A percentile compares a stretch with the other conserved stretches of the same genome.
Conservation (phyloP, 192 early-diverging fungal species). For the Coemansia sp. region DNA sequence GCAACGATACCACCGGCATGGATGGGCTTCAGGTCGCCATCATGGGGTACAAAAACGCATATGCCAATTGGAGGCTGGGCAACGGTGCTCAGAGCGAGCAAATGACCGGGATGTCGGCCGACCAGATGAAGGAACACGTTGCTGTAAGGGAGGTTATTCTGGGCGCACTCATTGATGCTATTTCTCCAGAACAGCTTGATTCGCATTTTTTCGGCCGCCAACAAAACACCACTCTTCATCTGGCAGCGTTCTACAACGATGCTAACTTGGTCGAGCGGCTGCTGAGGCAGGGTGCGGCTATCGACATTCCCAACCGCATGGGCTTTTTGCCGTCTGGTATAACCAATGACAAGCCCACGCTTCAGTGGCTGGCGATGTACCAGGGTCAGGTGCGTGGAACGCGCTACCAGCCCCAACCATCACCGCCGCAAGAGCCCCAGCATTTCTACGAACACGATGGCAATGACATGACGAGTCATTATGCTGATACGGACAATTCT, state of each 20-base stretch:
- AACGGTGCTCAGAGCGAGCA: slow-evolving; percentile 47
- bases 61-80: slow-evolving; percentile 54
- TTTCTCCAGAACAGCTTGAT: slow-evolving; percentile 53
- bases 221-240: slow-evolving; percentile 54
- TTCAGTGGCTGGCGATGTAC: slow-evolving; percentile 53
- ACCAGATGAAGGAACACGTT: slow-evolving; percentile 52
- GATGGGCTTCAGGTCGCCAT: slow-evolving; percentile 58
- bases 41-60: slow-evolving; percentile 57
- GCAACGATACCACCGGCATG: slow-evolving; percentile 57
- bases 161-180: slow-evolving; percentile 53
- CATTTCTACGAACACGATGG: slow-evolving; percentile 13
- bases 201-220: slow-evolving; percentile 54
- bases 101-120: slow-evolving; percentile 46
- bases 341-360: slow-evolving; percentile 52
- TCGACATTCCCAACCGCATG: slow-evolving; percentile 54
- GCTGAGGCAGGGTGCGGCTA: slow-evolving; percentile 51
- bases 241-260: slow-evolving; percentile 57
- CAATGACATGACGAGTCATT: slow-evolving; percentile 6
- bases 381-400: slow-evolving; percentile 47
- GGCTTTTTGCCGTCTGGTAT: slow-evolving; percentile 47
- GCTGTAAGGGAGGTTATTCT: slow-evolving; percentile 54
- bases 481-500: not conserved
- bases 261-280: slow-evolving; percentile 52
- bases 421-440: slow-evolving; percentile 10
- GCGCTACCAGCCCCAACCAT: slow-evolving; percentile 27